Base-by-base conservation (phyloP, 495 filamentous ascomycete species). In the Glarea lozoyensis region DNA sequence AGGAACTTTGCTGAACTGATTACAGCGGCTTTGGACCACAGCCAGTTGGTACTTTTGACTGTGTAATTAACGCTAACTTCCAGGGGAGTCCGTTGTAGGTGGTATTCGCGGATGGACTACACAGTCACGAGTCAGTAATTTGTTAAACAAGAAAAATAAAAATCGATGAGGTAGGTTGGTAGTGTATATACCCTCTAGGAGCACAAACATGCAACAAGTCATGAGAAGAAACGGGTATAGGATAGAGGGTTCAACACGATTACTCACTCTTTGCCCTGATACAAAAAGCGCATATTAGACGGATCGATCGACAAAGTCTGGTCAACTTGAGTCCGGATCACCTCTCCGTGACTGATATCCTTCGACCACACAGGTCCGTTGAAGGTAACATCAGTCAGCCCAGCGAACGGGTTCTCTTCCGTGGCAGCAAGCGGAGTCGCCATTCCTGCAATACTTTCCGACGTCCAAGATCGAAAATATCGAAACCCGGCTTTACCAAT, bases 221-320 rank as follows among this genome's bases (percentile, higher is more conserved):
- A n/a, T n/a, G n/a, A n/a, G n/a, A n/a, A n/a, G n/a, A n/a, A n/a
- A n/a, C n/a, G n/a, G n/a, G n/a, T n/a, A n/a, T n/a, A n/a, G n/a
- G n/a, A n/a, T n/a, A n/a, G n/a, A n/a, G n/a, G n/a, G n/a, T n/a
- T n/a, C n/a, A n/a, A n/a, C n/a, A n/a, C n/a, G n/a, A n/a, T n/a
- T n/a, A n/a, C n/a, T n/a, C n/a, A n/a, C n/a, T 20, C 19, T 12
- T 11, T 10, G 2, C 40, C 40, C 19, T 43, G 40, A 21, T 33
- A 43, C 12, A 43, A 30, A 20, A 33, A 43, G n/a, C 15, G 4
- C 15, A 43, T 20, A 32, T 34, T 21, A n/a, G 29, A 43, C 25
- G 40, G 40, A 21, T 15, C 29, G 24, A 43, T 43, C 9, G 40
- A 33, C 40, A 43, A 7, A 17, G 40, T 43, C 27, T 43, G 40